Base-by-base conservation (phyloP, 225 moss, liverwort and hornwort genomes). In the Sphagnum tenellum region DNA sequence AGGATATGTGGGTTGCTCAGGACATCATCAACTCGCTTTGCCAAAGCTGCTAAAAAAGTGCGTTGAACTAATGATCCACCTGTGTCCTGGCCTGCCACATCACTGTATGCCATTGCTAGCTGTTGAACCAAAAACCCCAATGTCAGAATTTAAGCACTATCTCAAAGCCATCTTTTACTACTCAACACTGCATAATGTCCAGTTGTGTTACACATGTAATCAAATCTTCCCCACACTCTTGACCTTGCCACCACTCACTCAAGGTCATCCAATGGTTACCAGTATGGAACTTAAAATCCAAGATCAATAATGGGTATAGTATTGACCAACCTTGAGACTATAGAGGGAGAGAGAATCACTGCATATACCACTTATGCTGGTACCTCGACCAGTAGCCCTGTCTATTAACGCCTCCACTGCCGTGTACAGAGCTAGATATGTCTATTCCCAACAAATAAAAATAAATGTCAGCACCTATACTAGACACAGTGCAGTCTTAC, bases 31-130 rank as follows among this genome's bases (percentile, higher is more conserved):
- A 98, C 93, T 55, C 89, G 85, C 78, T 92, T 93, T 4, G 89
- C 90, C 64, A 98, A 77, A 48, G 90, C 89, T 49, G 86, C 85
- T 47, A 98, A 76, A 74, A 98, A 93, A 61, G 87, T 89, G 54
- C 81, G 87, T 64, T 98, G 98, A 8, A 98, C 68, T 9, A 98
- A 82, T 13, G 93, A 71, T 74, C 72, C 81, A 50, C 77, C 67
- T 55, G 69, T 76, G 50, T 76, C 77, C 66, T 83, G 87, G 64
- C 81, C 77, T 44, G 88, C 29, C 47, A 79, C 75, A 64, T 98
- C 90, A 68, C 93, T 89, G 69, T 98, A 98, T 3, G 90, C 81
- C n/a, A 89, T 82, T 65, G 98, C 98, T 55, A 90, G 75, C 77
- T 77, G 76, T 59, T 13, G 29, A 47, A 14, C 13, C 12, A 45